Base-by-base conservation (phyloP, 23 red algal genomes). In the Gracilaria caudata region DNA sequence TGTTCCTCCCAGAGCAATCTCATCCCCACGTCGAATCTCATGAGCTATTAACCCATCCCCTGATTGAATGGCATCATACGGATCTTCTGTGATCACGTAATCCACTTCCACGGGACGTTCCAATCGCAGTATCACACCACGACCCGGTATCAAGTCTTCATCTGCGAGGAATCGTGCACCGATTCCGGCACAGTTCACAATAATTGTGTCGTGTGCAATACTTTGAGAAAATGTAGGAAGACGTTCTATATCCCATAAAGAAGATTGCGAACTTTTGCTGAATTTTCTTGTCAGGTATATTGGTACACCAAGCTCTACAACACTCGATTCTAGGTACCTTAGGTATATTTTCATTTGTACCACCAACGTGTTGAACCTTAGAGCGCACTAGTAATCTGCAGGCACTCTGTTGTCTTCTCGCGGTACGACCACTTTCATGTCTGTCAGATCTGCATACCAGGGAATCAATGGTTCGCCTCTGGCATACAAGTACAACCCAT, bases 131-230 rank as follows among this genome's bases (percentile, higher is more conserved):
- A 83, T 44, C 13, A 81, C 73, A 35, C 93, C 93, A 57, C 93
- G 86, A 8, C 68, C 80, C 10, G 93, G 93, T 55, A 78, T 87
- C 38, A 95, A 64, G n/a, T 68, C 47, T 57, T 84, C 86, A 38
- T 87, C 92, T 24, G 66, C 59, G 24, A 88, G 71, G 37, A 94
- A 71, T 32, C 64, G 73, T 46, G 92, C 77, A n/a, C 92, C 82
- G 25, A 94, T 78, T 28, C 92, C 92, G 33, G 83, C 61, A 45
- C 92, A 94, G 64, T 94, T 94, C 35, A 94, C 83, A 36, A 94
- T 28, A 28, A 94, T 73, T 46, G 82, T 36, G 45, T 76, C 51
- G 17, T 57, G 36, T 16, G 47, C 57, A 20, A 70, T 86, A 3
- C 46, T 64, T 58, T 33, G 75, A 38, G 68, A 65, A 86, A 74